Evolutionary conservation across 2,329 filamentous ascomycete genomes (phyloP), one percentile per base, ranked within the genome.

Genomic region (Epichloe typhina): DNA sequence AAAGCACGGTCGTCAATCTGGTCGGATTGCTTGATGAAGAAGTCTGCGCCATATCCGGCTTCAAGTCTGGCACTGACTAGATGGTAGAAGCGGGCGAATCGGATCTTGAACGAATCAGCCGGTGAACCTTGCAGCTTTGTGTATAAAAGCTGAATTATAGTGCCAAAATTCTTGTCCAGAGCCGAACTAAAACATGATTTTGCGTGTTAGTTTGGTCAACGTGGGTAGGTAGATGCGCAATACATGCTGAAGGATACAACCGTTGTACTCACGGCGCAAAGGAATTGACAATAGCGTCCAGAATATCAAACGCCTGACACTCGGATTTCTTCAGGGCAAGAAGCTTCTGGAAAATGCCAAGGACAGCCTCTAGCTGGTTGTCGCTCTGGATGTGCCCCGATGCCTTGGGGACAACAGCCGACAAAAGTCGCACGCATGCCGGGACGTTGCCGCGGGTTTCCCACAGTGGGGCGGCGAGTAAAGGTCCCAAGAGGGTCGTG

Each of bases 291-390:
- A 95, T 74, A 4, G 84, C 77, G 63, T 98, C 93, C 53, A 98
- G 74, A 45, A 98, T 76, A 62, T 98, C 93, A 61, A 97, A 95
- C 0, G 84, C 88, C 61, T 90, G 83, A 19, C 80, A 74, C 64
- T 98, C 93, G 46, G 90, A 90, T 54, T 84, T 83, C 69, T 93
- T 95, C 57, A 79, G 82, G 3, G 78, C 76, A 41, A 96, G 74
- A 11, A 98, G 77, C 61, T 88, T 90, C 66, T 97, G 91, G 75
- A 97, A 98, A 55, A 98, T 93, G 52, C 89, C 88, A n/a, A 98
- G 76, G 46, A 97, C 82, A 3, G 86, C 82, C 63, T 94, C 88
- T 40, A 96, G 67, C 66, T 96, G 88, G 59, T 90, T 86, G 61
- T 86, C 83, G 23, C 80, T 76, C 17, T 86, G 71, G 58, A 98